Evolutionary conservation across 1,284 basidiomycete genomes (phyloP).

Genomic region (Neotropicomus parvogracilis): DNA sequence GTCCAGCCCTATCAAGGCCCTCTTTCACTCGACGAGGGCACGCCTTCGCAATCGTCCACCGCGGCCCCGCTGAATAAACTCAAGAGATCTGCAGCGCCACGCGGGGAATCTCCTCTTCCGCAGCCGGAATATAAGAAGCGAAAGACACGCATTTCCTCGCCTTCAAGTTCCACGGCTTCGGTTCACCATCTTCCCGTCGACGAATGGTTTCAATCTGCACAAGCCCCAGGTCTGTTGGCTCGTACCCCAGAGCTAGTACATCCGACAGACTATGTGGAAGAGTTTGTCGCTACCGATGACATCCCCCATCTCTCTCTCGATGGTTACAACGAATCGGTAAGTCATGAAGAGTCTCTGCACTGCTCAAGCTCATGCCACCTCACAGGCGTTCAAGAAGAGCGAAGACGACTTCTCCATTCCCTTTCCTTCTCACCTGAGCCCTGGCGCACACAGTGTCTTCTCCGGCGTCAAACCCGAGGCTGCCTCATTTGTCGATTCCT

Average conservation of each 20-base stretch:
- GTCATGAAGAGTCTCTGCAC: not conserved
- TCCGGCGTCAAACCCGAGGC: slow-evolving; percentile 34
- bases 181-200: not conserved
- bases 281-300: slow-evolving; percentile 37
- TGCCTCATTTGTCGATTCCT: slow-evolving; percentile 26
- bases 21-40: not conserved
- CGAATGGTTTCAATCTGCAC: slow-evolving; percentile 2
- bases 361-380: slow-evolving; percentile 12
- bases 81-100: slow-evolving; percentile 10
- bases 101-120: not conserved
- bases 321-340: slow-evolving; percentile 11
- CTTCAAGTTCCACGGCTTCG: not conserved
- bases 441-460: slow-evolving; percentile 23
- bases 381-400: slow-evolving; percentile 10
- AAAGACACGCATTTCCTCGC: not conserved
- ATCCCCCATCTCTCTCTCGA: slow-evolving; percentile 41
- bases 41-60: not conserved
- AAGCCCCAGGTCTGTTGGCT: not conserved
- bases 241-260: slow-evolving; percentile 24
- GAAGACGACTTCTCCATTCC: not conserved
- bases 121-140: slow-evolving; percentile 11
- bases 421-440: slow-evolving; percentile 26
- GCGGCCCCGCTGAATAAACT: slow-evolving; percentile 1
- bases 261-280: slow-evolving; percentile 9
- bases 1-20: not conserved